phyloP scores from a whole-genome alignment of 176 grass and related monocot genomes.

The Areca catechu region DNA sequence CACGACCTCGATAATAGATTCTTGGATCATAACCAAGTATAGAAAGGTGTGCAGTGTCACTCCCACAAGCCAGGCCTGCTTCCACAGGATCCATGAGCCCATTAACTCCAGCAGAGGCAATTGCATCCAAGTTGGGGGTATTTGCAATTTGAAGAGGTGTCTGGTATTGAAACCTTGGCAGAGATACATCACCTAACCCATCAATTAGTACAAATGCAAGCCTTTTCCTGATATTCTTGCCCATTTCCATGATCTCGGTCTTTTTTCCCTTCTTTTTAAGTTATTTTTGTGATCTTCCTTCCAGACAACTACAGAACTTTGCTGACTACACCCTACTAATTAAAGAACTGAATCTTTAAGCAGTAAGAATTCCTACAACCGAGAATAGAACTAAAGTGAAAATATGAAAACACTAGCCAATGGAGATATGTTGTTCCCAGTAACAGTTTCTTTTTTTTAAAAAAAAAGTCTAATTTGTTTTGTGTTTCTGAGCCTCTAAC shows the following conservation, averaged over 20 bases:
- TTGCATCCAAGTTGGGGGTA: conserved; percentile 44
- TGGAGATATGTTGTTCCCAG: too few species aligned
- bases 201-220: conserved; percentile 75
- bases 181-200: conserved; percentile 64
- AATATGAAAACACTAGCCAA: too few species aligned
- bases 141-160: conserved; percentile 48
- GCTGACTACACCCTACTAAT: too few species aligned
- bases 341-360: too few species aligned
- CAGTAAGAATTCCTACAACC: too few species aligned
- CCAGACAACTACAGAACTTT: too few species aligned
- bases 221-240: conserved; percentile 21
- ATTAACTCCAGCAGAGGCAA: conserved; percentile 60
- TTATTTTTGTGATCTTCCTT: too few species aligned
- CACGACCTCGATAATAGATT: conserved; percentile 76
- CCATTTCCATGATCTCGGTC: not conserved
- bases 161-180: conserved; percentile 36
- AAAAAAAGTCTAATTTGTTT: too few species aligned
- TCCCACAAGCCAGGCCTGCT: conserved; percentile 71
- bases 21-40: conserved; percentile 81
- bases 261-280: too few species aligned
- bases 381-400: too few species aligned
- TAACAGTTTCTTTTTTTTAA: too few species aligned
- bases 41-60: conserved; percentile 91
- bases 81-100: conserved; percentile 95
- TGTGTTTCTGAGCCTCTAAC: too few species aligned